Evolutionary conservation across 1,139 yeast species (phyloP), one percentile per base, ranked within the genome.

Genomic region (Pneumocystis murina): DNA sequence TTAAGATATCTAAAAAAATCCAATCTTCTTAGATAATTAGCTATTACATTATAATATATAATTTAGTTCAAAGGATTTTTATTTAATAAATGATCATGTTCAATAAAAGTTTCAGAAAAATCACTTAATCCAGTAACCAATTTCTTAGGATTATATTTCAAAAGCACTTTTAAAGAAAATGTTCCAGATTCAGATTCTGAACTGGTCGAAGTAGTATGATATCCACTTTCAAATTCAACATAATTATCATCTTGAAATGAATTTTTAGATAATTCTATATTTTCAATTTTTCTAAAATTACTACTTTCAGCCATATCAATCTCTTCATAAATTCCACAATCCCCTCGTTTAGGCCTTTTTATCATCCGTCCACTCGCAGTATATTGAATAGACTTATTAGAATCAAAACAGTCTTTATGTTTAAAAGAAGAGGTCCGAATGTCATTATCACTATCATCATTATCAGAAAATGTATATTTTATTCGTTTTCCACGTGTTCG

Each of bases 401-500:
- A 40, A 58, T 58, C 7, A 58, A 20, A 24, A 30, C 10, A 12
- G 28, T 28, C 16, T 14, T 24, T 38, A 58, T 17, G 33, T 38
- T 38, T 58, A 40, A 40, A 10, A 8, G 28, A 10, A 30, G 60
- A 40, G 12, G 28, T 12, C 1, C 28, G 43, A 12, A 14, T 5
- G 12, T 17, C 36, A 38, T 36, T 20, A 58, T 58, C 28, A 24
- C 60, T 58, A 58, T 48, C 55, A 48, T 48, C 33, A 48, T 48
- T 30, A 24, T 48, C 55, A 48, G 55, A 24, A 48, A 48, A 48
- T 24, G 55, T 48, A 48, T 58, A 58, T 20, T 58, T 40, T 58
- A 58, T 58, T 20, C 60, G 60, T 58, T 40, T 38, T 20, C 60
- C 60, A 38, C 60, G 60, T 24, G 60, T 58, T 58, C 60, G 28